phyloP scores from a whole-genome alignment of 225 moss, liverwort and hornwort species.

The Polytrichum commune region DNA sequence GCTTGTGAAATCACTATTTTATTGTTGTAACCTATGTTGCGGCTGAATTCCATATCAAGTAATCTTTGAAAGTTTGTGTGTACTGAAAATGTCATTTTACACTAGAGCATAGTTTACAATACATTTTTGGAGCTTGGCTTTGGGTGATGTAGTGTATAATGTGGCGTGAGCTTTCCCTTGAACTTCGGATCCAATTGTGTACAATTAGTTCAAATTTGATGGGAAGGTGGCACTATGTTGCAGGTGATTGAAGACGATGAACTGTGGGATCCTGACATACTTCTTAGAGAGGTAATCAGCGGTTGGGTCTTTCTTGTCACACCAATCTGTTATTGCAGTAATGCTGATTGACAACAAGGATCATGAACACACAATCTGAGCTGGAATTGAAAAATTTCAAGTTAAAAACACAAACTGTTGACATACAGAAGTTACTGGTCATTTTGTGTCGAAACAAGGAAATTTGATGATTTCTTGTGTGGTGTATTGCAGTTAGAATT shows the following conservation, averaged over 20 bases:
- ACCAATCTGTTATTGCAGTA: background rate
- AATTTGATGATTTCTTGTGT: background rate
- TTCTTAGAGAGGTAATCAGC: constrained; percentile 6
- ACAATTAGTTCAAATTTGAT: background rate
- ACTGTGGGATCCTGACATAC: constrained; percentile 8
- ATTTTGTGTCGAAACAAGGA: background rate
- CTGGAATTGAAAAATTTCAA: background rate
- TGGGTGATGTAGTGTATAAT: background rate
- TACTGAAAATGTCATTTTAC: background rate
- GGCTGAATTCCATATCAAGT: background rate
- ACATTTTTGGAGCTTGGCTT: too few relatives aligned
- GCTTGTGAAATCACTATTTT: background rate
- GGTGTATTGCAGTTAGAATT: constrained; percentile 4
- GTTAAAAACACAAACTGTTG: background rate
- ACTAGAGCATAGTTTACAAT: too few relatives aligned
- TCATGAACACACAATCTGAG: background rate
- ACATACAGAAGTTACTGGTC: background rate
- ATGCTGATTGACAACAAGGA: background rate
- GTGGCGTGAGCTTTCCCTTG: background rate
- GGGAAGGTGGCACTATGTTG: background rate
- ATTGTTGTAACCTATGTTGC: background rate
- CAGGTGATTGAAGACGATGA: constrained; percentile 18
- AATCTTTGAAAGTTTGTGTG: background rate
- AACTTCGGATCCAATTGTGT: background rate
- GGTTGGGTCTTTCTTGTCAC: background rate